Evolutionary conservation across 345 rosid species (phyloP).

Genomic region (Camelina hispida): DNA sequence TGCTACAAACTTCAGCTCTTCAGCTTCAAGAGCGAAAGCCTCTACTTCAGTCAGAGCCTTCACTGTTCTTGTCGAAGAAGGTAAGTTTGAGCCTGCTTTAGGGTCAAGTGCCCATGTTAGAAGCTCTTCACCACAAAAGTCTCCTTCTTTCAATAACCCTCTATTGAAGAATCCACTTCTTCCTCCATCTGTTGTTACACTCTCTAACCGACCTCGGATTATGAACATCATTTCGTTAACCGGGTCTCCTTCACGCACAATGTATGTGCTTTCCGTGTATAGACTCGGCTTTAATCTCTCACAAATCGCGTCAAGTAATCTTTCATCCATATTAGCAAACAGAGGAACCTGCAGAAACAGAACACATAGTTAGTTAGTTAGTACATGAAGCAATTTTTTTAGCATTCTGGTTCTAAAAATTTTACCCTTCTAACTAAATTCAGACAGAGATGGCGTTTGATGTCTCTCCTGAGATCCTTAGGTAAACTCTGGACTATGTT

Average conservation of each 20-base stretch:
- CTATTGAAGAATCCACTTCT: constrained; percentile 89
- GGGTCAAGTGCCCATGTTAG: constrained; percentile 97
- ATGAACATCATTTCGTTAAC: constrained; percentile 92
- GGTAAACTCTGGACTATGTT: constrained; percentile 71
- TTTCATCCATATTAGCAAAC: constrained; percentile 90
- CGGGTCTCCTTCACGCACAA: constrained; percentile 94
- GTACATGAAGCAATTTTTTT: not conserved
- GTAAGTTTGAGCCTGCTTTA: constrained; percentile 73
- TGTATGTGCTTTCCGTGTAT: constrained; percentile 71
- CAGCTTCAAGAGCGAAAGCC: constrained; percentile 87
- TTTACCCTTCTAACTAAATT: constrained; percentile 87
- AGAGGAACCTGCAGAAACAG: constrained; percentile 70
- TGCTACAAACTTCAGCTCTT: constrained; percentile 83
- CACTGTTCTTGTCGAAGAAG: constrained; percentile 87
- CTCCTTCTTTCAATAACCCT: constrained; percentile 72
- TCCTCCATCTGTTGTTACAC: constrained; percentile 93
- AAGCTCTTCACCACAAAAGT: constrained; percentile 92
- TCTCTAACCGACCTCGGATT: constrained; percentile 81
- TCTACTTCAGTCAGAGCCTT: constrained; percentile 79
- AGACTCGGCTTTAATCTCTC: constrained; percentile 85
- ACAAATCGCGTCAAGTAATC: constrained; percentile 81
- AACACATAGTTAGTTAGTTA: not conserved
- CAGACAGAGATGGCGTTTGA: constrained; percentile 87
- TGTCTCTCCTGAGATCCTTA: constrained; percentile 86
- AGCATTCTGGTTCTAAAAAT: constrained; percentile 3